phyloP scores from a whole-genome alignment of 2,329 filamentous ascomycete species.

The Penicillium hesseltinei region DNA sequence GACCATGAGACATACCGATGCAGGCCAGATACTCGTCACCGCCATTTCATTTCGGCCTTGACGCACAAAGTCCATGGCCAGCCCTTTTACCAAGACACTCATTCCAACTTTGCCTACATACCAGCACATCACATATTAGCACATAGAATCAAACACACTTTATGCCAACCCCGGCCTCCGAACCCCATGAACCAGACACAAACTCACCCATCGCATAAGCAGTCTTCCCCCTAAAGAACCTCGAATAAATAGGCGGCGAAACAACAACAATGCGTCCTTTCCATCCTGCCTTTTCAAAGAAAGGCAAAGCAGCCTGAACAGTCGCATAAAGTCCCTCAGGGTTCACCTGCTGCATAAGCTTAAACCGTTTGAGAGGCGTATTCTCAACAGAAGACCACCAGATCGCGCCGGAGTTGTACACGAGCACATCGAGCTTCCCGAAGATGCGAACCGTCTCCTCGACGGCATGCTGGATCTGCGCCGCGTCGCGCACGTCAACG shows the following conservation, averaged over 20 bases:
- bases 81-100: constrained; percentile 75
- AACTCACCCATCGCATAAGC: constrained; percentile 66
- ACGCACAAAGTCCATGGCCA: constrained; percentile 76
- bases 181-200: background rate
- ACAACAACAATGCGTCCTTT: constrained; percentile 72
- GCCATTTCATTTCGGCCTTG: constrained; percentile 67
- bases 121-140: background rate
- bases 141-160: background rate
- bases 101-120: constrained; percentile 68
- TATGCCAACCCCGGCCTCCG: background rate
- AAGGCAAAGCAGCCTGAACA: constrained; percentile 66
- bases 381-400: constrained; percentile 76
- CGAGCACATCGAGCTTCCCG: constrained; percentile 66
- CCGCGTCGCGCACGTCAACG: constrained; percentile 67
- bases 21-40: constrained; percentile 80
- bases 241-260: constrained; percentile 78
- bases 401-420: constrained; percentile 84
- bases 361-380: constrained; percentile 73
- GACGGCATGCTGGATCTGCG: constrained; percentile 61
- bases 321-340: constrained; percentile 72
- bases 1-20: constrained; percentile 54
- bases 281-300: constrained; percentile 56
- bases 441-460: constrained; percentile 58
- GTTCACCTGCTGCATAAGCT: constrained; percentile 74
- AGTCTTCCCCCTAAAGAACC: constrained; percentile 83